Percentiles rank a stretch among this genome's conserved stretches.
These are phyloP conservation scores for Thelonectria blattea DNA, from an alignment of 2,329 filamentous ascomycete genomes.

Conservation along the genomic window DNA sequence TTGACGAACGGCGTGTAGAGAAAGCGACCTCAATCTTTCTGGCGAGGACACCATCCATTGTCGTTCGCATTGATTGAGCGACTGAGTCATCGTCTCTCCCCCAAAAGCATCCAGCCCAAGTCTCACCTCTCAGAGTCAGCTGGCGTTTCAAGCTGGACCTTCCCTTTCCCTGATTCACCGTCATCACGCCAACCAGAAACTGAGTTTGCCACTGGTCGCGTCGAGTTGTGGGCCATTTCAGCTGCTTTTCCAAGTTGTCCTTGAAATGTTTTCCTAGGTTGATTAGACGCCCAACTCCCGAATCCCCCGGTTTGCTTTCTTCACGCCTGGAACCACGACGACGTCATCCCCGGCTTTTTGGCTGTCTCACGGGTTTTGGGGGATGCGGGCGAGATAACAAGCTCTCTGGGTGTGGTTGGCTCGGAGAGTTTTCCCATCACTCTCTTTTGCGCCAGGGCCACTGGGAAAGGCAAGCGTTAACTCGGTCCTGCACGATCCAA, in stretches of 20 bases:
- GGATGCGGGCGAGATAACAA: neutral
- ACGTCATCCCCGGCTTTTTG: neutral
- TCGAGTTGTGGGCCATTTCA: neutral
- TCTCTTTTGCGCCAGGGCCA: neutral
- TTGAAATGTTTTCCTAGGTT: neutral
- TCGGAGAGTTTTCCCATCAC: neutral
- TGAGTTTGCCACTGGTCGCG: too few species aligned
- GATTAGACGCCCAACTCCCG: neutral
- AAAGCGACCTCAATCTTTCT: neutral
- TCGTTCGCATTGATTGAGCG: constrained; percentile 9
- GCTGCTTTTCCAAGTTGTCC: neutral
- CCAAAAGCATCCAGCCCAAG: neutral
- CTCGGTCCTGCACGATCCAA: neutral
- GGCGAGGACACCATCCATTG: neutral
- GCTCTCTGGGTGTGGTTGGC: neutral
- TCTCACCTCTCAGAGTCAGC: constrained; percentile 13
- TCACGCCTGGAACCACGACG: neutral
- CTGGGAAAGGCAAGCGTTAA: neutral
- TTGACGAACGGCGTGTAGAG: neutral
- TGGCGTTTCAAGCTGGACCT: constrained; percentile 12
- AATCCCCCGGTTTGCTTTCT: neutral
- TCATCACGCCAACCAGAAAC: too few species aligned
- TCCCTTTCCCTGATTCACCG: neutral
- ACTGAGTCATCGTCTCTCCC: constrained; percentile 8
- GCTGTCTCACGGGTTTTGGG: too few species aligned